These are phyloP conservation scores for Melocanna baccifera DNA, from an alignment of 176 grass and related monocot genomes.

Conservation along the genomic window DNA sequence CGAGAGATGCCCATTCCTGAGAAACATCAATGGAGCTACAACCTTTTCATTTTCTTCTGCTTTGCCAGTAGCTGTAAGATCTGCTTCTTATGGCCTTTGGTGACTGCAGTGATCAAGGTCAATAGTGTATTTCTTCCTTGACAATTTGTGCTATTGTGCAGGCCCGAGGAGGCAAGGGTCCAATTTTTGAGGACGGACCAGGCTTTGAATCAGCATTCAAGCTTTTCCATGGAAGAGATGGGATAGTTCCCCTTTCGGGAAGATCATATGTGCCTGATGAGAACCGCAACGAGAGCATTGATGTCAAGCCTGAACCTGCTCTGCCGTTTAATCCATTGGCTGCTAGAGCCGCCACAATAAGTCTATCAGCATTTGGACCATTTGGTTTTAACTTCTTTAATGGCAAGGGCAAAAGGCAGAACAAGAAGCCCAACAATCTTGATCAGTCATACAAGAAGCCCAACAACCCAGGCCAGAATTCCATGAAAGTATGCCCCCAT, in stretches of 20 bases:
- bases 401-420: conserved; percentile 61
- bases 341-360: conserved; percentile 64
- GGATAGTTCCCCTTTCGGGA: conserved; percentile 73
- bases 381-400: conserved; percentile 76
- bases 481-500: conserved; percentile 33
- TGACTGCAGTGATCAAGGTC: background rate
- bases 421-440: conserved; percentile 57
- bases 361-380: conserved; percentile 64
- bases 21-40: conserved; percentile 60
- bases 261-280: conserved; percentile 55
- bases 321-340: conserved; percentile 67
- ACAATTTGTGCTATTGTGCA: conserved; percentile 29
- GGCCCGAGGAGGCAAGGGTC: conserved; percentile 49
- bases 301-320: conserved; percentile 38
- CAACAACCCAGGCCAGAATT: conserved; percentile 28
- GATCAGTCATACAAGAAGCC: conserved; percentile 50
- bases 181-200: conserved; percentile 80
- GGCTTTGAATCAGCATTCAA: conserved; percentile 73
- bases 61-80: conserved; percentile 54
- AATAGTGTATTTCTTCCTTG: conserved; percentile 4
- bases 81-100: background rate
- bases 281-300: conserved; percentile 16
- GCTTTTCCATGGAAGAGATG: conserved; percentile 70
- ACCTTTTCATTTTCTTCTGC: conserved; percentile 63
- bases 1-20: conserved; percentile 73